These are phyloP conservation scores for Aschersonia sp. DNA, from an alignment of 2,329 filamentous ascomycete species.

Conservation along the genomic window DNA sequence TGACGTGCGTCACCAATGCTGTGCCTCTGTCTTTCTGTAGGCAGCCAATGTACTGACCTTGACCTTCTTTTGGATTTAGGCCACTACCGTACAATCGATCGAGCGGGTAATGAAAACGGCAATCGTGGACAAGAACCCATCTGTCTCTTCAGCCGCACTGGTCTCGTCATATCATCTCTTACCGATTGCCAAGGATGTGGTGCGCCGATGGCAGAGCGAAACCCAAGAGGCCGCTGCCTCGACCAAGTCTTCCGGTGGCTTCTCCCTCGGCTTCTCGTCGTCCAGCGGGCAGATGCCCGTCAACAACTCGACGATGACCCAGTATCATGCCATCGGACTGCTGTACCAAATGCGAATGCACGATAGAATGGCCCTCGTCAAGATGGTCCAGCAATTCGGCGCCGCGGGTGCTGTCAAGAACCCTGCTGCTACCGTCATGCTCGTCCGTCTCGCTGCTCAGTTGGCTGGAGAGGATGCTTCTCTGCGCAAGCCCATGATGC, in stretches of 20 bases:
- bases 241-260: conserved; percentile 75
- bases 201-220: conserved; percentile 95
- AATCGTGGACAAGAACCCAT: conserved; percentile 97
- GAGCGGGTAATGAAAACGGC: conserved; percentile 98
- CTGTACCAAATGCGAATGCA: conserved; percentile 96
- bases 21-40: neutral
- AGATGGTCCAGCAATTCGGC: conserved; percentile 99
- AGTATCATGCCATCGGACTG: conserved; percentile 95
- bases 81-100: conserved; percentile 90
- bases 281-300: conserved; percentile 61
- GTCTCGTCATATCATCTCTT: conserved; percentile 97
- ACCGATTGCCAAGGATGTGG: conserved; percentile 87
- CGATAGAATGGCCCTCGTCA: conserved; percentile 94
- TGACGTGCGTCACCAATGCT: conserved; percentile 46
- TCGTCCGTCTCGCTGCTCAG: conserved; percentile 85
- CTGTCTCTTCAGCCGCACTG: conserved; percentile 87
- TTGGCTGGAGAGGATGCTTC: conserved; percentile 84
- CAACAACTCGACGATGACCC: conserved; percentile 92
- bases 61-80: conserved; percentile 29
- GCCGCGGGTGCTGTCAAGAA: conserved; percentile 86
- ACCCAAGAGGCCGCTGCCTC: conserved; percentile 91
- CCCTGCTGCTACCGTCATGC: conserved; percentile 79
- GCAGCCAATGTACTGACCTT: neutral
- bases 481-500: conserved; percentile 90
- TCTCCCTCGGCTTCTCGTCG: conserved; percentile 82